Evolutionary conservation across 2,329 filamentous ascomycete species (phyloP), one percentile per base, ranked within the genome.

Genomic region (Lecanicillium sp.): DNA sequence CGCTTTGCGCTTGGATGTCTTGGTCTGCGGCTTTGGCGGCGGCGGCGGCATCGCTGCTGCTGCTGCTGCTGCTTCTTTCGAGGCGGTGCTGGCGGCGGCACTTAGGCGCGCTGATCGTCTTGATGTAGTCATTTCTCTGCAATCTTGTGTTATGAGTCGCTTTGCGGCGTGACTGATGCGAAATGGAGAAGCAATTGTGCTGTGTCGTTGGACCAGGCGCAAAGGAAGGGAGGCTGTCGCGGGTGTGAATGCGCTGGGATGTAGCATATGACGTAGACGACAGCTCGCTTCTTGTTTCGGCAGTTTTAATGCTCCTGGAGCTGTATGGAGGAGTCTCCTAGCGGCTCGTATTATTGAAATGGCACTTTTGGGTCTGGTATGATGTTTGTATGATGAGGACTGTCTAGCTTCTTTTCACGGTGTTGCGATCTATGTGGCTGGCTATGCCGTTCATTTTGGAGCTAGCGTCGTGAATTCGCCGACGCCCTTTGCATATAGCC

Each of bases 41-140:
- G 53, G 48, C 13, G 51, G 41, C 16, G 47, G 40, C 38, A 51
- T 46, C 4, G 38, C 17, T 17, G 45, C 37, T 50, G 38, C 14
- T 45, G 35, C 9, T 30, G 17, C 11, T 43, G 11, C 44, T 14
- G 39, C 44, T 11, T 49, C 44, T 13, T 42, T 43, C 36, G 52
- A 46, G n/a, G 53, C 37, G 17, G 48, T 54, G 13, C 42, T 43
- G 37, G 52, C 47, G n/a, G 53, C 37, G 17, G 48, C 54, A 43
- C 56, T 61, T 18, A 73, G 56, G 29, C 68, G 64, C 9, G 65
- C 58, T 3, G 63, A 66, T 16, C 60, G 56, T 29, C 63, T 56
- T 34, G 57, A 59, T 13, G 48, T 50, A 22, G 62, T 59, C 49
- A 60, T 57, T 17, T 35, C 46, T 29, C 37, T 29, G 7, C 22